Evolutionary conservation across 768 basidiomycete species (phyloP).

Genomic region (Clathrus columnatus): DNA sequence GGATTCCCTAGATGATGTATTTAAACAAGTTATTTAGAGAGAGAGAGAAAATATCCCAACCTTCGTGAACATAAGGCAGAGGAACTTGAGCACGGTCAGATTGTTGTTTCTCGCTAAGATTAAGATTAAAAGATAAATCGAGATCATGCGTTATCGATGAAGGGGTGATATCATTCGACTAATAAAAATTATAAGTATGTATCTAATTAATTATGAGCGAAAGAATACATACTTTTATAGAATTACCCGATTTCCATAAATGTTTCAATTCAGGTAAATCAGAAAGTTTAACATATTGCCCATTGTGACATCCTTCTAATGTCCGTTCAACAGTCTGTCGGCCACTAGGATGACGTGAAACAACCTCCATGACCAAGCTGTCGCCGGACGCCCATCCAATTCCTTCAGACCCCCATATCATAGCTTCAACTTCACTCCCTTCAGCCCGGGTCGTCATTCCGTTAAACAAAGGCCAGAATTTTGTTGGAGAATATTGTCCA

Average conservation of each 20-base stretch:
- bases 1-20: constrained; percentile 27
- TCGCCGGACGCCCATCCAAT: constrained; percentile 27
- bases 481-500: constrained; percentile 37
- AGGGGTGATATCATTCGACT: not conserved
- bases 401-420: constrained; percentile 50
- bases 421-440: constrained; percentile 43
- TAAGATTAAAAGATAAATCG: constrained; percentile 80
- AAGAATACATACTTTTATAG: not conserved
- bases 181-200: not conserved
- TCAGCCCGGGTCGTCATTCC: constrained; percentile 50
- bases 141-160: constrained; percentile 29
- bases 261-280: constrained; percentile 44
- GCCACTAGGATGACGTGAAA: constrained; percentile 41
- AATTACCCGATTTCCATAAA: constrained; percentile 32
- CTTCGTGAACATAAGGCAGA: constrained; percentile 85
- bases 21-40: not conserved
- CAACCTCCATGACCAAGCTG: constrained; percentile 56
- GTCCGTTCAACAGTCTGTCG: constrained; percentile 49
- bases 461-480: constrained; percentile 75
- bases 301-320: constrained; percentile 53
- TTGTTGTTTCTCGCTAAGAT: constrained; percentile 74
- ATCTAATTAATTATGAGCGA: not conserved
- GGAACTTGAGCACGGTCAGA: constrained; percentile 73
- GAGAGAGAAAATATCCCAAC: constrained; percentile 26
- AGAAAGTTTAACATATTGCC: constrained; percentile 35